Evolutionary conservation across 257 asterid species (phyloP), one percentile per base, ranked within the genome.

Genomic region (Jacaranda mimosifolia): DNA sequence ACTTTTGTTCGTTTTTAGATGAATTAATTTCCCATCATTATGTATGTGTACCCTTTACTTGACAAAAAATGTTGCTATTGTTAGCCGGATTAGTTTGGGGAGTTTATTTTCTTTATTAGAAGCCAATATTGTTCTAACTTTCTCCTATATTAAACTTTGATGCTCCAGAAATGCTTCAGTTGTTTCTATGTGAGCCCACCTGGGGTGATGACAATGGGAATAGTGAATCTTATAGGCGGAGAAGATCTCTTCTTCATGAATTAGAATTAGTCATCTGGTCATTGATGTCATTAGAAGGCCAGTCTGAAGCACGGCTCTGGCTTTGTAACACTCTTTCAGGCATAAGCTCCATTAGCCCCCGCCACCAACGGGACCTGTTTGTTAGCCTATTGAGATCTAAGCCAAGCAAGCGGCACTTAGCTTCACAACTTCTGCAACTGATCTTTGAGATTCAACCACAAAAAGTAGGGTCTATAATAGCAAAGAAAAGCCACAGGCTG

Each of bases 231-330:
- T 74, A 72, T 72, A 81, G 73, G 51, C 82, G 52, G 83, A 84
- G 84, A 72, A 73, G 72, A 76, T 83, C 85, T 46, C 92, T 79
- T 76, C 85, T 94, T 43, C 83, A 74, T 58, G 90, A 91, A 62
- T 83, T 94, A 52, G 98, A 94, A 80, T 78, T 77, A 42, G 80
- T 81, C 77, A 74, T 92, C 81, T 90, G 90, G 97, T 86, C 88
- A 4, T 74, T 91, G 74, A 76, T 94, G 77, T 84, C 95, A 68
- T 87, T 94, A 4, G 89, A 77, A 42, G 89, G 96, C 65, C 89
- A 88, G 62, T 90, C 98, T 63, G 99, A 92, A 84, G 89, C 93
- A 69, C 94, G 99, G 51, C 95, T 92, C 58, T 92, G 99, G 98
- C 96, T 94, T 48, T 92, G 96, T 78, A 84, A 88, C 74, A 70